A percentile compares a stretch with the other conserved stretches of the same genome.
These are phyloP conservation scores for Fagus sylvatica DNA, from an alignment of 306 rosid genomes.

Conservation along the genomic window DNA sequence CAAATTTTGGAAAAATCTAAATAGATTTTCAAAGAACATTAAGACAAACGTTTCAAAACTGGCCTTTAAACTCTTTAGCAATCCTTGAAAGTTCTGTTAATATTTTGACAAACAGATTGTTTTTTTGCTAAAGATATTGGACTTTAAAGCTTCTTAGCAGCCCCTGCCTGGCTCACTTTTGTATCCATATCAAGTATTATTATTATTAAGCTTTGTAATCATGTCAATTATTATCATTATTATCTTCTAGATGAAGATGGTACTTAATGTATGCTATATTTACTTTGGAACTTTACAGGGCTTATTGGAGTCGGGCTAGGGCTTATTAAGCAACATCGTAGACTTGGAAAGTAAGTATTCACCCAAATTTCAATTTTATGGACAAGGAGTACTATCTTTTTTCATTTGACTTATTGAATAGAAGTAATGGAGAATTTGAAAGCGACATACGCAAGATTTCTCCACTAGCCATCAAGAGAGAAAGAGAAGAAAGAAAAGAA, in stretches of 20 bases:
- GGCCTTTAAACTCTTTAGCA: no score
- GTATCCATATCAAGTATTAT: no score
- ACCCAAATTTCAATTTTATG: not conserved
- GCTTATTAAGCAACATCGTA: slow-evolving; percentile 62
- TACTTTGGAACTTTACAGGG: slow-evolving; percentile 43
- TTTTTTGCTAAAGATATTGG: no score
- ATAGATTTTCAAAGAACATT: no score
- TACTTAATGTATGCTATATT: not conserved
- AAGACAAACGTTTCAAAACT: no score
- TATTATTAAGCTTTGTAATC: not conserved
- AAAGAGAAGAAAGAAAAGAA: not conserved
- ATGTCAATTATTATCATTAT: not conserved
- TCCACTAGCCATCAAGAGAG: slow-evolving; percentile 4
- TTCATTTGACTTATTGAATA: not conserved
- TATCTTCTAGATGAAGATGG: no score
- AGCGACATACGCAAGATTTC: not conserved
- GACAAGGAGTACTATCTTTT: not conserved
- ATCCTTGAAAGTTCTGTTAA: no score
- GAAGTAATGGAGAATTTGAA: slow-evolving; percentile 10
- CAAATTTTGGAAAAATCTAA: no score
- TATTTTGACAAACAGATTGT: no score
- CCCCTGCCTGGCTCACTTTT: no score
- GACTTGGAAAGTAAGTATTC: slow-evolving; percentile 62
- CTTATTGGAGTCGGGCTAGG: slow-evolving; percentile 88
- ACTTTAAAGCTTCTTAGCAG: no score